Percentiles rank a stretch among this genome's conserved stretches.
phyloP scores from a whole-genome alignment of 176 grass and related monocot species.

The Avena sativa region DNA sequence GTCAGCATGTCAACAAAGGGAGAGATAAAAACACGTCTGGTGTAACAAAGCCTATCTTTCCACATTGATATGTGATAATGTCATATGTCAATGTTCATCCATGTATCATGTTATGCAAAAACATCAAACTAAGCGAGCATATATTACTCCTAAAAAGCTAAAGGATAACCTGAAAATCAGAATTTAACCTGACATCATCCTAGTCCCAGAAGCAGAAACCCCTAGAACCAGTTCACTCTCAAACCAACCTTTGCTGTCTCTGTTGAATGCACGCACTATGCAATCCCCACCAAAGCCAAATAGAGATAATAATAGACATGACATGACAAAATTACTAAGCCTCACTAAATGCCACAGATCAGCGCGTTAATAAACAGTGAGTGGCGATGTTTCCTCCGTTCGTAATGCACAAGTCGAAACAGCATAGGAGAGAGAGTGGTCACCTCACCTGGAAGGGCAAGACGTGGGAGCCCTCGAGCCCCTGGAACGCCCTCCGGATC shows the following conservation, averaged over 20 bases:
- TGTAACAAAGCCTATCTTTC: neutral
- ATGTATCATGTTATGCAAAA: neutral
- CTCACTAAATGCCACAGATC: neutral
- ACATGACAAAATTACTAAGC: neutral
- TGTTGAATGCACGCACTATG: neutral
- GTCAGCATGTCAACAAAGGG: neutral
- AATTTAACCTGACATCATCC: neutral
- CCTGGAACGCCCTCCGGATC: conserved; percentile 82
- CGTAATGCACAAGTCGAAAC: neutral
- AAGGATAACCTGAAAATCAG: neutral
- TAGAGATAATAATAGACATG: neutral
- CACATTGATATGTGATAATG: neutral
- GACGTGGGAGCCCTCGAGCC: conserved; percentile 82
- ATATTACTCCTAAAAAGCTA: neutral
- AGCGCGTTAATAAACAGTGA: neutral
- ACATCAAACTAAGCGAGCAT: neutral
- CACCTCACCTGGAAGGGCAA: conserved; percentile 86
- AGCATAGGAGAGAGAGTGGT: neutral
- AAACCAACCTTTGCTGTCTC: neutral
- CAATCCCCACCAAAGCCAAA: conserved; percentile 9
- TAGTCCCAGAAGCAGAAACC: neutral
- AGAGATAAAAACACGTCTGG: neutral
- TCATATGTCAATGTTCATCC: neutral
- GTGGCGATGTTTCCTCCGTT: neutral
- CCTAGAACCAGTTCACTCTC: neutral